Evolutionary conservation across 352 stramenopile genomes (phyloP), one percentile per base, ranked within the genome.

Genomic region (Globisporangium nagaii): DNA sequence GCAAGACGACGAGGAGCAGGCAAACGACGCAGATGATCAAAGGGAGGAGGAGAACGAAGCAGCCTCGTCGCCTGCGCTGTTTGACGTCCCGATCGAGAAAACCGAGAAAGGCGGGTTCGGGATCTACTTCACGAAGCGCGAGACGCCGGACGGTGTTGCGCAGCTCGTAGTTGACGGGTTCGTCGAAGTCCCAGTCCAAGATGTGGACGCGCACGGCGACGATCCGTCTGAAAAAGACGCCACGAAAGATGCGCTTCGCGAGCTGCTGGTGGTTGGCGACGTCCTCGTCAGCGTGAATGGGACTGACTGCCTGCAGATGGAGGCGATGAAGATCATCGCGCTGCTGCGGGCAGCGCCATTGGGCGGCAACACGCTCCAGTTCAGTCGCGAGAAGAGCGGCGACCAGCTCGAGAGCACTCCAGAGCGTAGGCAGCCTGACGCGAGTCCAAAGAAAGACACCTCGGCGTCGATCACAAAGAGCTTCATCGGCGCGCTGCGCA

Each of bases 401-500:
- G 17, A 25, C 9, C 8, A 19, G 4, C n/a, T 10, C 9, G 17
- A 51, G 0, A 17, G 6, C 15, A 24, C 4, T 13, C 3, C 11
- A 13, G 32, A 45, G 22, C 56, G 32, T 13, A 24, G 13, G 0
- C 27, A 42, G 9, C 17, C n/a, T 6, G n/a, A 51, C 5, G 2
- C 19, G 27, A 45, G 35, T 44, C 4, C 30, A 43, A 43, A 10
- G 9, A 34, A 55, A 17, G 35, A 61, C 10, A 12, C 24, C 2
- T 27, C 22, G 0, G 43, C 58, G 22, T 65, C 49, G 15, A 64
- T 80, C 39, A 73, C 68, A 9, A 63, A 44, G 15, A 68, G 68
- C 17, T 55, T 88, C 15, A 68, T 86, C 28, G 75, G 73, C 7
- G 78, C 75, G 19, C 37, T 86, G 15, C 52, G 51, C 15, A 86